Evolutionary conservation across 768 basidiomycete species (phyloP).

Genomic region (Leccinum sublutescens): DNA sequence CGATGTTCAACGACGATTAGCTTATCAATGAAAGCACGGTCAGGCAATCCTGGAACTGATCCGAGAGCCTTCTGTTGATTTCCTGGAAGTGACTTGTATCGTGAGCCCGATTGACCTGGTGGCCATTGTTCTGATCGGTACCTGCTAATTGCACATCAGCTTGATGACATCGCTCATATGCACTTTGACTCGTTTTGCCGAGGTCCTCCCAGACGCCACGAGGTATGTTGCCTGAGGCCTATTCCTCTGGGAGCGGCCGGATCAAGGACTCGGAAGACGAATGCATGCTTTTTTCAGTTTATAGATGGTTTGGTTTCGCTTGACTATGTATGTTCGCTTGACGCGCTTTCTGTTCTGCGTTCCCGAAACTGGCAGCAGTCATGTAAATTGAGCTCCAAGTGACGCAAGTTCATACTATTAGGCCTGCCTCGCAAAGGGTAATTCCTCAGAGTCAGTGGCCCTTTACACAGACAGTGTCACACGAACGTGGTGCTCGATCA

Average conservation of each 20-base stretch:
- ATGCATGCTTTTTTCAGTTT: background rate
- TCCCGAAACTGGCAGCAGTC: background rate
- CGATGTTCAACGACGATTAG: slow-evolving; percentile 5
- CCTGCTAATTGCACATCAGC: slow-evolving; percentile 2
- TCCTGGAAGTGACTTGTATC: background rate
- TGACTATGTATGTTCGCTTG: background rate
- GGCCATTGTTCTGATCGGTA: slow-evolving; percentile 1
- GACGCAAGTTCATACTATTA: background rate
- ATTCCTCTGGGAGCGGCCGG: slow-evolving; percentile 14
- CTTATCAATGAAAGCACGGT: slow-evolving; percentile 9
- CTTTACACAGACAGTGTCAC: background rate
- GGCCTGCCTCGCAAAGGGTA: background rate
- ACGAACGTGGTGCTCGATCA: background rate
- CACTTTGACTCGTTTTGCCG: slow-evolving; percentile 12
- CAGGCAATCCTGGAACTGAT: slow-evolving; percentile 8
- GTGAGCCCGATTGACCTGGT: background rate
- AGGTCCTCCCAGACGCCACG: slow-evolving; percentile 4
- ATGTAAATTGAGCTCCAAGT: background rate
- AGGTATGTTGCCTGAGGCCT: slow-evolving; percentile 5
- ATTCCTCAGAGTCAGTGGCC: slow-evolving; percentile 1
- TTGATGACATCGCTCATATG: slow-evolving; percentile 3
- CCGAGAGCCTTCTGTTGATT: slow-evolving; percentile 15
- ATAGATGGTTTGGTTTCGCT: background rate
- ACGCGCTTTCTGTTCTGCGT: background rate
- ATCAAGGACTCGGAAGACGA: slow-evolving; percentile 5